Conservation (phyloP, 495 filamentous ascomycete species). For the Aspergillus sclerotioniger region DNA sequence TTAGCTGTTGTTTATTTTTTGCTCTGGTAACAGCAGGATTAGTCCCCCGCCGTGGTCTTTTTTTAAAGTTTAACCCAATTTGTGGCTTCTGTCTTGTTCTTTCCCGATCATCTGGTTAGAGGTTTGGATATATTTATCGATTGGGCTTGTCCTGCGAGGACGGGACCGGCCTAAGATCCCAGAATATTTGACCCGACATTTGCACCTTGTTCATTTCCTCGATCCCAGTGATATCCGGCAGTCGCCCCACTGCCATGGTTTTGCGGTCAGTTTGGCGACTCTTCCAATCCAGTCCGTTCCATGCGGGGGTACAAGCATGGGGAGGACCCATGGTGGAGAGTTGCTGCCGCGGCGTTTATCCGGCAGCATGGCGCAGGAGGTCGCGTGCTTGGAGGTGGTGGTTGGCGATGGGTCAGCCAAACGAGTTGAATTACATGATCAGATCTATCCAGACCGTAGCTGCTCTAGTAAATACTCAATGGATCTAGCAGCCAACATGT, state of each 20-base stretch:
- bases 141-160: background rate
- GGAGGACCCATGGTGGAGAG: constrained; percentile 8
- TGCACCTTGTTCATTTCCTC: background rate
- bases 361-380: constrained; percentile 22
- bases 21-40: constrained; percentile 5
- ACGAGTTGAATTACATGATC: constrained; percentile 4
- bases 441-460: no score
- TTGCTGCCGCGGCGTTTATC: constrained; percentile 20
- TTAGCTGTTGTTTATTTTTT: constrained; percentile 12
- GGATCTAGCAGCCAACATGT: no score
- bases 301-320: background rate
- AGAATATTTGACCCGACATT: background rate
- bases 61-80: background rate
- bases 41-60: constrained; percentile 1
- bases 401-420: constrained; percentile 11
- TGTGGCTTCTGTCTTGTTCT: background rate
- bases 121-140: background rate
- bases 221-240: background rate
- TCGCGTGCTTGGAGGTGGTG: constrained; percentile 10
- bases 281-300: constrained; percentile 1
- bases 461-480: no score
- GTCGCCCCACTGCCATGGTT: background rate
- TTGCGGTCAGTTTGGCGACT: constrained; percentile 11
- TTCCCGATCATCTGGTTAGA: background rate
- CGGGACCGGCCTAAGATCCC: background rate